A percentile compares a stretch with the other conserved stretches of the same genome.
These are phyloP conservation scores for Cladophialophora bantiana DNA, from an alignment of 2,329 filamentous ascomycete genomes.

Conservation along the genomic window DNA sequence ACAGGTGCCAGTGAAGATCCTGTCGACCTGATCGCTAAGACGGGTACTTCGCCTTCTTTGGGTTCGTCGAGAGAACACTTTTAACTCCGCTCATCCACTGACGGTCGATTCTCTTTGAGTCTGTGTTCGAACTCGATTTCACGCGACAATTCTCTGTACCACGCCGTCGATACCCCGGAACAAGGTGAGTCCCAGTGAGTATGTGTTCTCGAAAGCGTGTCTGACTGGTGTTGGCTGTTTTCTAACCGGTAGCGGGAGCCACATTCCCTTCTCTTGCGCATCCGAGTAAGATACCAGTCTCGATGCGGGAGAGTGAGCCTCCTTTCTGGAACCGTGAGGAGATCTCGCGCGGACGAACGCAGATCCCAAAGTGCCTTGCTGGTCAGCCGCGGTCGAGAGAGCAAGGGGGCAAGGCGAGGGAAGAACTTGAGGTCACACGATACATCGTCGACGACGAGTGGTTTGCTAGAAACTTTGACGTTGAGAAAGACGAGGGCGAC, in stretches of 20 bases:
- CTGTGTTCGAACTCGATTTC: background rate
- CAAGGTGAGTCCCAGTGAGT: too few species aligned
- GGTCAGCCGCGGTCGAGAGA: background rate
- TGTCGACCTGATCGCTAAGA: background rate
- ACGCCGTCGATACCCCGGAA: too few species aligned
- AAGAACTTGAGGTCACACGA: background rate
- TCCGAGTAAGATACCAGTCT: background rate
- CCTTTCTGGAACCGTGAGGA: background rate
- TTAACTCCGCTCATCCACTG: background rate
- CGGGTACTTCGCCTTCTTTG: background rate
- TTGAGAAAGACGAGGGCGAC: constrained; percentile 1
- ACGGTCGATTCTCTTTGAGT: background rate
- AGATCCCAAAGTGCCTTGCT: background rate
- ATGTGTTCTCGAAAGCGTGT: background rate
- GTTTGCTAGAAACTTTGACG: constrained; percentile 9
- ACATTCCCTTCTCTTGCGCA: background rate
- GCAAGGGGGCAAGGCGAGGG: background rate
- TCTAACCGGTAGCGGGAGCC: background rate
- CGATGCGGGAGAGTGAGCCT: background rate
- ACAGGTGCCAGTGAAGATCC: background rate
- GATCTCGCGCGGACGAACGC: background rate
- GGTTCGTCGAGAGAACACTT: background rate
- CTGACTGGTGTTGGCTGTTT: background rate
- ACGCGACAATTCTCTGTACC: too few species aligned
- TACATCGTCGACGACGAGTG: background rate